Conservation (phyloP, 2,329 filamentous ascomycete genomes). For the Chalara sp. region DNA sequence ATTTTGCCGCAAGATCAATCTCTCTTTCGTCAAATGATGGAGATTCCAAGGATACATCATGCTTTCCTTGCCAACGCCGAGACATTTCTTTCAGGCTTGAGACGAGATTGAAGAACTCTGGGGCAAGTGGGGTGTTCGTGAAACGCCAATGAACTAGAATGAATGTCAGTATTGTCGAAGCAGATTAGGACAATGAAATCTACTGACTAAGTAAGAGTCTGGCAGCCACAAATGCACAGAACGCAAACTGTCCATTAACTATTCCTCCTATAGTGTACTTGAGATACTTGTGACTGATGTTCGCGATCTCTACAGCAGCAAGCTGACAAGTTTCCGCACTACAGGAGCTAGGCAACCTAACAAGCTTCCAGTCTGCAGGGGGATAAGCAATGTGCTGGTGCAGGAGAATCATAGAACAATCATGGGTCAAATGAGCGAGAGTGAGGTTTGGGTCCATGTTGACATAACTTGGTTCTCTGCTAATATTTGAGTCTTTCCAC, state of each 20-base stretch:
- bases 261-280: constrained; percentile 27
- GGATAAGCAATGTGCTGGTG: constrained; percentile 41
- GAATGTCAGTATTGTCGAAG: background rate
- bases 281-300: constrained; percentile 40
- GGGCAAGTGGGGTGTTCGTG: constrained; percentile 4
- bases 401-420: constrained; percentile 41
- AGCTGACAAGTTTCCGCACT: constrained; percentile 42
- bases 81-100: constrained; percentile 11
- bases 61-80: background rate
- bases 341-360: constrained; percentile 35
- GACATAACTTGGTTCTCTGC: constrained; percentile 6
- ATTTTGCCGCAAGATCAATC: constrained; percentile 1
- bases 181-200: background rate
- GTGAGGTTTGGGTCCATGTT: constrained; percentile 43
- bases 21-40: background rate
- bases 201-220: constrained; percentile 31
- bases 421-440: constrained; percentile 41
- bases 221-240: constrained; percentile 40
- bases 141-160: constrained; percentile 11
- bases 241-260: constrained; percentile 34
- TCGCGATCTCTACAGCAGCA: constrained; percentile 38
- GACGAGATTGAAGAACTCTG: constrained; percentile 12
- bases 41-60: background rate
- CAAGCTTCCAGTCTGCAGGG: constrained; percentile 24
- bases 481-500: constrained; percentile 30